Evolutionary conservation across 2,329 filamentous ascomycete genomes (phyloP).

Genomic region (Epichloe amarillans): DNA sequence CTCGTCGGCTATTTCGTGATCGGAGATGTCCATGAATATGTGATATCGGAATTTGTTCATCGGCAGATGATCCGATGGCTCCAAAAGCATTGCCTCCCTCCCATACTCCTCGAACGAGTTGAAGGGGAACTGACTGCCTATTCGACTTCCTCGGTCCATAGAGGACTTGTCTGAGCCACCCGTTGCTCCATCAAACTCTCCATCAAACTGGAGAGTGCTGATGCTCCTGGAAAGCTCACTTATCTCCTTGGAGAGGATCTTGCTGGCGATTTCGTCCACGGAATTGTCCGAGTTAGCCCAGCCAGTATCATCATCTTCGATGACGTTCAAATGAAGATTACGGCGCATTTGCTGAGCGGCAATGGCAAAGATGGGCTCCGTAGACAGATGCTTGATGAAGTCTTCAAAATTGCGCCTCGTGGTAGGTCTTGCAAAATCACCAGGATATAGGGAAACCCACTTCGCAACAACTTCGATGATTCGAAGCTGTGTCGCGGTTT

Average conservation of each 20-base stretch:
- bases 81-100: slow-evolving; percentile 57
- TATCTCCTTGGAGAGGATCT: slow-evolving; percentile 26
- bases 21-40: slow-evolving; percentile 72
- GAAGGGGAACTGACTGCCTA: slow-evolving; percentile 39
- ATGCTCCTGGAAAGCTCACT: slow-evolving; percentile 28
- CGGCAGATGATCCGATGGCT: slow-evolving; percentile 53
- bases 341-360: slow-evolving; percentile 74
- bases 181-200: slow-evolving; percentile 30
- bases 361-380: slow-evolving; percentile 68
- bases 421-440: slow-evolving; percentile 72
- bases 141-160: slow-evolving; percentile 24
- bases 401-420: slow-evolving; percentile 60
- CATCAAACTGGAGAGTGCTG: slow-evolving; percentile 34
- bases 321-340: slow-evolving; percentile 58
- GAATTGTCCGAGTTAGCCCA: slow-evolving; percentile 75
- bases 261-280: slow-evolving; percentile 21
- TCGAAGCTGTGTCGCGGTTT: slow-evolving; percentile 68
- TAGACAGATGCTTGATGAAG: slow-evolving; percentile 63
- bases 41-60: slow-evolving; percentile 83
- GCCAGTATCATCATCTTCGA: slow-evolving; percentile 80
- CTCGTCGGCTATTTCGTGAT: slow-evolving; percentile 79
- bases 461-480: slow-evolving; percentile 74
- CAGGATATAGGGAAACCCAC: slow-evolving; percentile 83
- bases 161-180: slow-evolving; percentile 31
- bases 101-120: slow-evolving; percentile 68